A percentile compares a stretch with the other conserved stretches of the same genome.
Evolutionary conservation across 1,139 yeast genomes (phyloP).

Genomic region (Nadsonia starkeyi-henricii): DNA sequence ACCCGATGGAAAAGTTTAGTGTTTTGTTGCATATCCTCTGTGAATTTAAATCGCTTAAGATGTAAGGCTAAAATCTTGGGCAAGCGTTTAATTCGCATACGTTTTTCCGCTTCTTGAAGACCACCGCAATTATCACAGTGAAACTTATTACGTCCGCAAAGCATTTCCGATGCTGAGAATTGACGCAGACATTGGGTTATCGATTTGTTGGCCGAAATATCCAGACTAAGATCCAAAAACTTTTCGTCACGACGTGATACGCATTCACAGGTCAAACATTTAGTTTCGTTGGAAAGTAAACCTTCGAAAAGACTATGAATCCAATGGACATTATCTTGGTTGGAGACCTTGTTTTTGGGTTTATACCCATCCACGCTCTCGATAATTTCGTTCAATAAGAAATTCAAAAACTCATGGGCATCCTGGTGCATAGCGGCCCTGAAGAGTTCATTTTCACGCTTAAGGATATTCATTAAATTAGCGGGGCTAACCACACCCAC

Average conservation of each 20-base stretch:
- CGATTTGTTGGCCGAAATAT: constrained; percentile 62
- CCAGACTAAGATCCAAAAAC: constrained; percentile 76
- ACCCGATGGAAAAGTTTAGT: constrained; percentile 80
- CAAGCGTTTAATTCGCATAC: constrained; percentile 65
- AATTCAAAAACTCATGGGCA: constrained; percentile 92
- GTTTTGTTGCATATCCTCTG: constrained; percentile 68
- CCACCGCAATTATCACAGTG: constrained; percentile 86
- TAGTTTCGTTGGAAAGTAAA: constrained; percentile 69
- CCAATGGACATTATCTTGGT: constrained; percentile 28
- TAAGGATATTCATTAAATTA: constrained; percentile 57
- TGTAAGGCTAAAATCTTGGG: constrained; percentile 76
- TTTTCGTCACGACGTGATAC: constrained; percentile 72
- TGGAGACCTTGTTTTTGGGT: constrained; percentile 8
- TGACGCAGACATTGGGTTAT: constrained; percentile 64
- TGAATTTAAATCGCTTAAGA: constrained; percentile 81
- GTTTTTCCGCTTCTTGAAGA: constrained; percentile 85
- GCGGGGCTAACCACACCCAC: constrained; percentile 81
- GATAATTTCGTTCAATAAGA: constrained; percentile 65
- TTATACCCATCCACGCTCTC: constrained; percentile 40
- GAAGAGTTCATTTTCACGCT: constrained; percentile 71
- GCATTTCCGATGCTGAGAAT: constrained; percentile 74
- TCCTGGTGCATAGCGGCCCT: constrained; percentile 94
- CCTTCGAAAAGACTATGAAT: constrained; percentile 76
- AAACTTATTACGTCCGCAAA: constrained; percentile 79
- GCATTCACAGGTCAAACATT: constrained; percentile 84